phyloP scores from a whole-genome alignment of 1,139 yeast genomes.

The Geotrichum fermentans region DNA sequence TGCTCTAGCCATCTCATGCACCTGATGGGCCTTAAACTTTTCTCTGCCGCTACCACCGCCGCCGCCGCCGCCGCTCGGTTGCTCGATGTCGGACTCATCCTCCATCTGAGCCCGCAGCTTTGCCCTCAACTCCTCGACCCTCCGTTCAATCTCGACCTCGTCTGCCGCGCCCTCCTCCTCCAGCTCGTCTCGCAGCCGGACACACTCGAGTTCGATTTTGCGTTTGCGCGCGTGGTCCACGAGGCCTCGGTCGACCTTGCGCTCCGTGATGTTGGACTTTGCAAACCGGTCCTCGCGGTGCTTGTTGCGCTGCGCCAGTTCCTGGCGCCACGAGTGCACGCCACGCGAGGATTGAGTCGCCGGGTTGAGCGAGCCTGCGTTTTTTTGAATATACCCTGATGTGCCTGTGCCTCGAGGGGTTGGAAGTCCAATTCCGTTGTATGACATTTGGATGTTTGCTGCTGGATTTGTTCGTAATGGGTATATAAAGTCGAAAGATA shows the following conservation, averaged over 20 bases:
- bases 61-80: background rate
- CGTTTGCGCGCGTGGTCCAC: constrained; percentile 47
- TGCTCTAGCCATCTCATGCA: constrained; percentile 24
- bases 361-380: constrained; percentile 37
- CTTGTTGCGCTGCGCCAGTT: constrained; percentile 24
- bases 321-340: constrained; percentile 38
- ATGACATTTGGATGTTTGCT: constrained; percentile 46
- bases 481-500: background rate
- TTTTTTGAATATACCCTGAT: constrained; percentile 62
- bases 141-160: constrained; percentile 28
- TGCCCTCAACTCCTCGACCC: constrained; percentile 33
- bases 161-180: constrained; percentile 15
- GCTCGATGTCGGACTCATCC: constrained; percentile 3
- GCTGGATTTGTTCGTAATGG: background rate
- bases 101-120: constrained; percentile 22
- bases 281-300: constrained; percentile 26
- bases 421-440: constrained; percentile 61
- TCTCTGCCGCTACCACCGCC: background rate
- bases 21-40: constrained; percentile 21
- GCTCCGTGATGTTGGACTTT: constrained; percentile 26
- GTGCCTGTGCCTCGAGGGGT: constrained; percentile 71
- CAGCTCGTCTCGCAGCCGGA: constrained; percentile 47
- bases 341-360: constrained; percentile 30
- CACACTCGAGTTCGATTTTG: constrained; percentile 49
- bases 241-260: constrained; percentile 40